phyloP scores from a whole-genome alignment of 1,139 yeast species.

The Pichia sp. region DNA sequence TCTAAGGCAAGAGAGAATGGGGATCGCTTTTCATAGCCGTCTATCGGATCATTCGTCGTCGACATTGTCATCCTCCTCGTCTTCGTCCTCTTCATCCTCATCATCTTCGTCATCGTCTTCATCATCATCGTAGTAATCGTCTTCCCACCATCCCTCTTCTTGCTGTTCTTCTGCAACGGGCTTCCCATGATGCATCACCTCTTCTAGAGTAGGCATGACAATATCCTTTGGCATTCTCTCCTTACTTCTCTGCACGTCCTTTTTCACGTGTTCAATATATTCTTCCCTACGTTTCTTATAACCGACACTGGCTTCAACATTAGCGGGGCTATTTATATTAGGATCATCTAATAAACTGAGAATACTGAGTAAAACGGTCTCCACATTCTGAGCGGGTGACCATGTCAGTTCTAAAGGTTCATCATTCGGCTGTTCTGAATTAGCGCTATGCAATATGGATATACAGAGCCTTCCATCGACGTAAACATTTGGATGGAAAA shows the following conservation, averaged over 20 bases:
- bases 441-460: constrained; percentile 72
- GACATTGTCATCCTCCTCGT: constrained; percentile 24
- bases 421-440: constrained; percentile 71
- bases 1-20: no score
- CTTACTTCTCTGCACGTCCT: constrained; percentile 79
- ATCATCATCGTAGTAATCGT: constrained; percentile 53
- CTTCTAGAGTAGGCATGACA: constrained; percentile 63
- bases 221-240: constrained; percentile 83
- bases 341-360: constrained; percentile 92
- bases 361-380: constrained; percentile 81
- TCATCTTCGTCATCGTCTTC: constrained; percentile 42
- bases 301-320: constrained; percentile 92
- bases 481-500: constrained; percentile 94
- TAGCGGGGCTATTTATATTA: constrained; percentile 83
- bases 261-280: constrained; percentile 69
- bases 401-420: constrained; percentile 92
- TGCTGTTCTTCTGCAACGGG: constrained; percentile 44
- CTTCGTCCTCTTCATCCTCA: constrained; percentile 29
- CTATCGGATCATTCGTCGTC: no score
- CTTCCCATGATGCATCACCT: constrained; percentile 25
- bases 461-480: constrained; percentile 92
- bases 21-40: no score
- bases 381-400: constrained; percentile 97
- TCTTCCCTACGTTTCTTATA: constrained; percentile 79
- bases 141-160: constrained; percentile 71